These are phyloP conservation scores for Globisporangium apiculatum DNA, from an alignment of 352 stramenopile species.

Conservation along the genomic window DNA sequence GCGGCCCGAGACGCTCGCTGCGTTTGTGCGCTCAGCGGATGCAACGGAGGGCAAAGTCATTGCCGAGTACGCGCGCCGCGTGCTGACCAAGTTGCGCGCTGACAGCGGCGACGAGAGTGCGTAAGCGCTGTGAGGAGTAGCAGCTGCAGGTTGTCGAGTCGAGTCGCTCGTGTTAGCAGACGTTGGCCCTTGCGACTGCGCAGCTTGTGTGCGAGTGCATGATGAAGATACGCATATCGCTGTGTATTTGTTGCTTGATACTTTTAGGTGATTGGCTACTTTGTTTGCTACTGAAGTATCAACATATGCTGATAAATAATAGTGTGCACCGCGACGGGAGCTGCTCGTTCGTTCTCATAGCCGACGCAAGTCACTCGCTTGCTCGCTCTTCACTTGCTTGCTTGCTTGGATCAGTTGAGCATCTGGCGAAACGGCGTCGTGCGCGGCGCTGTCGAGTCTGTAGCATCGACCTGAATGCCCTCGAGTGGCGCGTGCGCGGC, in stretches of 20 bases:
- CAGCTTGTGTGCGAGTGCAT: too few species aligned
- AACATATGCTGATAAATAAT: slow-evolving; percentile 1
- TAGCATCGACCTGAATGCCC: slow-evolving; percentile 1
- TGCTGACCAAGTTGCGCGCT: slow-evolving; percentile 81
- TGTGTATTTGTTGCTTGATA: too few species aligned
- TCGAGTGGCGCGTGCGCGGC: slow-evolving; percentile 5
- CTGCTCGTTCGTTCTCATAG: too few species aligned
- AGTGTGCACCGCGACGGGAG: neutral
- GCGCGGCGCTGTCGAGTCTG: neutral
- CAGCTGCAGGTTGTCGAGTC: too few species aligned
- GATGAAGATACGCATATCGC: too few species aligned
- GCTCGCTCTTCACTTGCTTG: neutral
- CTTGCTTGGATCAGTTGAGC: neutral
- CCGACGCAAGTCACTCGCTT: too few species aligned
- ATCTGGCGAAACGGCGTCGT: slow-evolving; percentile 11
- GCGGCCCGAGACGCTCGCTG: slow-evolving; percentile 66
- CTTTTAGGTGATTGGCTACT: too few species aligned
- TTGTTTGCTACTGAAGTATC: too few species aligned
- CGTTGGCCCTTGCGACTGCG: too few species aligned
- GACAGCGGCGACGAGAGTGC: slow-evolving; percentile 82
- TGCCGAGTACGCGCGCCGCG: slow-evolving; percentile 79
- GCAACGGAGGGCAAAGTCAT: slow-evolving; percentile 76
- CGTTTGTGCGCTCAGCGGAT: slow-evolving; percentile 51
- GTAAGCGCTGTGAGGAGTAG: slow-evolving; percentile 15
- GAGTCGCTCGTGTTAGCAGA: too few species aligned